phyloP scores from a whole-genome alignment of 192 early-diverging fungal species.

The Glomus cerebriforme region DNA sequence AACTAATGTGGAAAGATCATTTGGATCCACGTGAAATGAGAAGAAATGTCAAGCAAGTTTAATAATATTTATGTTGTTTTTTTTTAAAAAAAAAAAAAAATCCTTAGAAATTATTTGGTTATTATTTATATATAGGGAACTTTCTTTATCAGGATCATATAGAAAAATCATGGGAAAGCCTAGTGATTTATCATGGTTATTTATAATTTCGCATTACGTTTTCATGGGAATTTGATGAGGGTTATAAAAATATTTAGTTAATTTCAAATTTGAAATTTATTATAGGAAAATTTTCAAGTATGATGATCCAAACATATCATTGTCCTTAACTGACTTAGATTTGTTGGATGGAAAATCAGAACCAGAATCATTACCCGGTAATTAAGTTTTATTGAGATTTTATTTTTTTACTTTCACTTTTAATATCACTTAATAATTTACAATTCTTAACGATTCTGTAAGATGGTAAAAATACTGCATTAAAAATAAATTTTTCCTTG shows the following conservation, averaged over 20 bases:
- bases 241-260: background rate
- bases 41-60: conserved; percentile 53
- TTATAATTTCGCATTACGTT: background rate
- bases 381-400: background rate
- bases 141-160: conserved; percentile 67
- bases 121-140: conserved; percentile 46
- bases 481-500: conserved; percentile 79
- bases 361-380: conserved; percentile 37
- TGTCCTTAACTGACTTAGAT: conserved; percentile 69
- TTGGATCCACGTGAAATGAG: conserved; percentile 70
- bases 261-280: background rate
- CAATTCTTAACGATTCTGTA: background rate
- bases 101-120: background rate
- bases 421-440: background rate
- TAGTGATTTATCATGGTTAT: conserved; percentile 53
- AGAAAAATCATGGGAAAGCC: conserved; percentile 63
- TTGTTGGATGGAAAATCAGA: conserved; percentile 51
- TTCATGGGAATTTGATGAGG: background rate
- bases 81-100: background rate
- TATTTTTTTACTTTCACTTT: background rate
- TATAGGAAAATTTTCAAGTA: conserved; percentile 63
- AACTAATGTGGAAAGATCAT: conserved; percentile 72
- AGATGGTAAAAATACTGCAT: conserved; percentile 70
- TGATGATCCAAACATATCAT: conserved; percentile 57
- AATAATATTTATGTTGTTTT: background rate